A percentile compares a stretch with the other conserved stretches of the same genome.
phyloP scores from a whole-genome alignment of 83 land plant species.

The Picea engelmannii region DNA sequence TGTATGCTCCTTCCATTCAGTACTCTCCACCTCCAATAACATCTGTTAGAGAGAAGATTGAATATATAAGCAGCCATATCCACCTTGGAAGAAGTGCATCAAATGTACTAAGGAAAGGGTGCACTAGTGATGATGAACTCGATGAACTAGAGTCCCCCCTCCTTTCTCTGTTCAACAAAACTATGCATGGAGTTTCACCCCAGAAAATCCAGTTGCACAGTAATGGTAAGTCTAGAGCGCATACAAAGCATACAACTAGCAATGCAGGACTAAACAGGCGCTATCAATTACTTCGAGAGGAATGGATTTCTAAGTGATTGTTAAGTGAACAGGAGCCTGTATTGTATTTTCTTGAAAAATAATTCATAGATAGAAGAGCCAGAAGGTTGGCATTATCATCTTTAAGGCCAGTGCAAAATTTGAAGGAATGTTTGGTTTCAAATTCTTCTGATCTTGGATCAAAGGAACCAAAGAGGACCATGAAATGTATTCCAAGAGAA shows the following conservation, averaged over 20 bases:
- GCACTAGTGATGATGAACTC: slow-evolving; percentile 84
- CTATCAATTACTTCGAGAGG: too few relatives aligned
- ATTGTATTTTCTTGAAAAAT: slow-evolving; percentile 39
- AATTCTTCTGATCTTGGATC: slow-evolving; percentile 2
- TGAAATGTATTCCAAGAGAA: slow-evolving; percentile 10
- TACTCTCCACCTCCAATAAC: slow-evolving; percentile 67
- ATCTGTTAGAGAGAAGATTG: background rate
- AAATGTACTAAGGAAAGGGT: slow-evolving; percentile 67
- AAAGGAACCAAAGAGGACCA: slow-evolving; percentile 13
- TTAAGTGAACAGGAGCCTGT: slow-evolving; percentile 24
- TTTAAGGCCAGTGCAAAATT: slow-evolving; percentile 7
- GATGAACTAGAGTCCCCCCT: too few relatives aligned
- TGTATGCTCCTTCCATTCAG: slow-evolving; percentile 50
- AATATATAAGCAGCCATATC: background rate
- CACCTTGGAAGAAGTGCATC: slow-evolving; percentile 54
- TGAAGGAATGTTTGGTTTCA: background rate
- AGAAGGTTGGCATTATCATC: slow-evolving; percentile 22
- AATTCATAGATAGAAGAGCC: slow-evolving; percentile 29
- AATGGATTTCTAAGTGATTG: too few relatives aligned
- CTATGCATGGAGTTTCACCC: too few relatives aligned
- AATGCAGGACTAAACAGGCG: too few relatives aligned
- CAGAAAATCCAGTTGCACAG: too few relatives aligned
- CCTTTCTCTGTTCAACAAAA: too few relatives aligned
- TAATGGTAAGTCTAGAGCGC: slow-evolving; percentile 17
- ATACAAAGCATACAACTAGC: too few relatives aligned